phyloP scores from a whole-genome alignment of 768 basidiomycete genomes.

The Psilocybe subaeruginosa region DNA sequence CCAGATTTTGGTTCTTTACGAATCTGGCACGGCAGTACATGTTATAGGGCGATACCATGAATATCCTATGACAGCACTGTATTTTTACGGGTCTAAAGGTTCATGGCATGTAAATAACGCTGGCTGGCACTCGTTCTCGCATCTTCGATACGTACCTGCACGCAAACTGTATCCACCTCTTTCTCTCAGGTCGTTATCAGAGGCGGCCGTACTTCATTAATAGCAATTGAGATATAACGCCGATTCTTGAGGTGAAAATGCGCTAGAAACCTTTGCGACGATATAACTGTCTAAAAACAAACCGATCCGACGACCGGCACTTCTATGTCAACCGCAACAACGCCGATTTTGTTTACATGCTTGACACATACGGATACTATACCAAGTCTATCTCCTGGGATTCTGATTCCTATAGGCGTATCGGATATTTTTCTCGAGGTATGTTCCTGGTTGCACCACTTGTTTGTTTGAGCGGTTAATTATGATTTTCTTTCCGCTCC shows the following conservation, averaged over 20 bases:
- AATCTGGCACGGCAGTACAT: neutral
- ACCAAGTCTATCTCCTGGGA: conserved; percentile 1
- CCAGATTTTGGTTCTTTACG: neutral
- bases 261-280: no score
- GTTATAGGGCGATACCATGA: neutral
- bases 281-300: neutral
- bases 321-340: conserved; percentile 4
- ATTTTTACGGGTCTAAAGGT: neutral
- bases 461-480: neutral
- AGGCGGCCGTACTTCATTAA: neutral
- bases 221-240: neutral
- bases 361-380: neutral
- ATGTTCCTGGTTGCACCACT: neutral
- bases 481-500: neutral
- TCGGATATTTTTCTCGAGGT: neutral
- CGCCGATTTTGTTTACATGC: neutral
- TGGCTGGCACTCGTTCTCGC: neutral
- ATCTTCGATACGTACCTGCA: neutral
- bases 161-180: no score
- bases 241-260: no score
- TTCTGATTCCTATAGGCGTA: neutral
- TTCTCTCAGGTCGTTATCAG: no score
- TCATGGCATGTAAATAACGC: neutral
- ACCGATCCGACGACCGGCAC: neutral
- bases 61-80: neutral